Evolutionary conservation across 2,329 filamentous ascomycete species (phyloP).

Genomic region (Paraconiothyrium brasiliense): DNA sequence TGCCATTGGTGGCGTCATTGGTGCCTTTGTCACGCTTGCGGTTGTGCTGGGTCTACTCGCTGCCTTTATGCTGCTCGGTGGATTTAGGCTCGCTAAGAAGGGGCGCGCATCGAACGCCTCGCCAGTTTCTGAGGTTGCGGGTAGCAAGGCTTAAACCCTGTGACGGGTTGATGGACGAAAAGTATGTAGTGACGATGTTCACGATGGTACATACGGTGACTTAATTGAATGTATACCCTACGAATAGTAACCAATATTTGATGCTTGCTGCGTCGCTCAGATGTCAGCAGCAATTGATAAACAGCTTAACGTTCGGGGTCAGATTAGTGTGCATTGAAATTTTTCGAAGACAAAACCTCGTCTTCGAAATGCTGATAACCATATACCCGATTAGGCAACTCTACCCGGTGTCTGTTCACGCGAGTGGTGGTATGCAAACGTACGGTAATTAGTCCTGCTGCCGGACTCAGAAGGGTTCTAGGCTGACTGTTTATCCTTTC

Average conservation of each 20-base stretch:
- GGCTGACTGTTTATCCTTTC: background rate
- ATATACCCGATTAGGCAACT: too few relatives aligned
- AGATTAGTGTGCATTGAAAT: too few relatives aligned
- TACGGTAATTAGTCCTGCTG: too few relatives aligned
- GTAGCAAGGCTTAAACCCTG: background rate
- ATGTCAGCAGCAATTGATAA: too few relatives aligned
- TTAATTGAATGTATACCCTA: slow-evolving; percentile 1
- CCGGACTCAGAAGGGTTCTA: background rate
- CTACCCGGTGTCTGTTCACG: too few relatives aligned
- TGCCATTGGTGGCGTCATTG: slow-evolving; percentile 82
- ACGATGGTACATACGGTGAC: background rate
- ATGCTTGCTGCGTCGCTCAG: background rate
- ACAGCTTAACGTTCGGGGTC: too few relatives aligned
- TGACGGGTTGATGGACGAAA: too few relatives aligned
- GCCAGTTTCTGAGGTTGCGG: slow-evolving; percentile 2
- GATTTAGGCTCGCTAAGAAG: slow-evolving; percentile 68
- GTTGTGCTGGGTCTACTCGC: slow-evolving; percentile 66
- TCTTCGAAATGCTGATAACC: too few relatives aligned
- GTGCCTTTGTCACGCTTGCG: slow-evolving; percentile 73
- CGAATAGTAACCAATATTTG: background rate
- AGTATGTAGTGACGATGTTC: background rate
- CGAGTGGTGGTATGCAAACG: too few relatives aligned
- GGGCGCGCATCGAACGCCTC: background rate
- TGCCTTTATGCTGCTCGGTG: slow-evolving; percentile 63
- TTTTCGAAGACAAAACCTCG: too few relatives aligned